Evolutionary conservation across 164 flowering plant species (phyloP).

Genomic region (Umbilicus rupestris): DNA sequence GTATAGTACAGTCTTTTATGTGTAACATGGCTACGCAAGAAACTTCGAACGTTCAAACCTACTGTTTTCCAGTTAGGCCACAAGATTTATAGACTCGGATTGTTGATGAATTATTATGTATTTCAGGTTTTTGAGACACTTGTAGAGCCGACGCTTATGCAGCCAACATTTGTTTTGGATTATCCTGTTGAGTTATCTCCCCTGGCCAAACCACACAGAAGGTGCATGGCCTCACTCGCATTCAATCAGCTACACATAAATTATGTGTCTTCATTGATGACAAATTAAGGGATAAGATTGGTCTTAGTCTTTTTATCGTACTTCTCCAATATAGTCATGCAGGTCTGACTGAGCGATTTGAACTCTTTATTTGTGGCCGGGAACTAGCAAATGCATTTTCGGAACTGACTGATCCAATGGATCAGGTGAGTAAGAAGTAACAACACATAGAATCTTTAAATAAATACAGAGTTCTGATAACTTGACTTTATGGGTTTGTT

Average conservation of each 20-base stretch:
- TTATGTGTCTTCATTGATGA: neutral
- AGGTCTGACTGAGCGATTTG: conserved; percentile 95
- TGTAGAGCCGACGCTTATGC: conserved; percentile 77
- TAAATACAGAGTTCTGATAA: neutral
- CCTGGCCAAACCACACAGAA: conserved; percentile 87
- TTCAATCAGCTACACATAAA: neutral
- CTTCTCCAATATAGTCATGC: conserved; percentile 35
- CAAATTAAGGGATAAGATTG: neutral
- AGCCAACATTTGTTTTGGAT: conserved; percentile 95
- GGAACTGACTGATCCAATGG: conserved; percentile 94
- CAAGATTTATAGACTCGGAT: neutral
- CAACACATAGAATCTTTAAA: neutral
- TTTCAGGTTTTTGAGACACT: conserved; percentile 75
- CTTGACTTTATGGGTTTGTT: too few species aligned
- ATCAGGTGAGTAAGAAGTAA: conserved; percentile 51
- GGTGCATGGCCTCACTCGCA: conserved; percentile 31
- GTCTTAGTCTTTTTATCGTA: neutral
- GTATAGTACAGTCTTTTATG: neutral
- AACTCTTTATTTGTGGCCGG: conserved; percentile 90
- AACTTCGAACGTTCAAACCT: neutral
- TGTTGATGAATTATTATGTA: neutral
- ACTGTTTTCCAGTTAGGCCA: neutral
- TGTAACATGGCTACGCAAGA: neutral
- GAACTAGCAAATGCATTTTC: conserved; percentile 97
- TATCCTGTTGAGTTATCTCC: conserved; percentile 97